Percentiles rank a stretch among this genome's conserved stretches.
Conservation (phyloP, 345 rosid genomes). For the Erucastrum elatum region DNA sequence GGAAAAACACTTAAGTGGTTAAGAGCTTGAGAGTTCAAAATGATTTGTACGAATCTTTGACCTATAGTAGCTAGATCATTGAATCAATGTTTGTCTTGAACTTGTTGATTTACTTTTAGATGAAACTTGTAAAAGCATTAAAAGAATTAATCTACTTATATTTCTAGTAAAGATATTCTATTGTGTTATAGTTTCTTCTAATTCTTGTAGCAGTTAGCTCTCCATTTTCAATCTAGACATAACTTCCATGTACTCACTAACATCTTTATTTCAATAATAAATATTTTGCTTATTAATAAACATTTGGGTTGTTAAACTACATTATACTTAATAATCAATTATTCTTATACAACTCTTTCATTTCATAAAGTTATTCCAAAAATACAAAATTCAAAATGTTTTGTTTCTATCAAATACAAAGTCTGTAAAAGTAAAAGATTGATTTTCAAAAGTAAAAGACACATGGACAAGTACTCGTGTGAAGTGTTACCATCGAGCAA, state of each 20-base stretch:
- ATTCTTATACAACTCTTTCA: not conserved
- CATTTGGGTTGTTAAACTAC: not conserved
- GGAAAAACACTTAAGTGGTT: too few relatives aligned
- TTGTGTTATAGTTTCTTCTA: too few relatives aligned
- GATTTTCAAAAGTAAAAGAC: slow-evolving; percentile 33
- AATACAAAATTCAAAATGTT: not conserved
- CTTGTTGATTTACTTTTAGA: too few relatives aligned
- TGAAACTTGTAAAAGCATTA: too few relatives aligned
- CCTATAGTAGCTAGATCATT: too few relatives aligned
- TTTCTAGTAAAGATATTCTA: too few relatives aligned
- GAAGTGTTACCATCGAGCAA: slow-evolving; percentile 39
- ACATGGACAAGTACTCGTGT: slow-evolving; percentile 34
- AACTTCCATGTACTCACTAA: slow-evolving; percentile 17
- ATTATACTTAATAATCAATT: not conserved
- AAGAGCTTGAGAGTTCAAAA: too few relatives aligned
- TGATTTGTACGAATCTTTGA: too few relatives aligned
- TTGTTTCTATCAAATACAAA: slow-evolving; percentile 29
- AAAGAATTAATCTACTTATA: too few relatives aligned
- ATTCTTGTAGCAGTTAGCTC: too few relatives aligned
- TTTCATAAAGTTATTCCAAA: not conserved
- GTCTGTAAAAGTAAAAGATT: slow-evolving; percentile 21
- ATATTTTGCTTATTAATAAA: not conserved
- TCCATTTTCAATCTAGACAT: not conserved
- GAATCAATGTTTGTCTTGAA: too few relatives aligned
- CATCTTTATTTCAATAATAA: slow-evolving; percentile 25